A percentile compares a stretch with the other conserved stretches of the same genome.
These are phyloP conservation scores for Apodospora peruviana DNA, from an alignment of 495 filamentous ascomycete genomes.

Conservation along the genomic window DNA sequence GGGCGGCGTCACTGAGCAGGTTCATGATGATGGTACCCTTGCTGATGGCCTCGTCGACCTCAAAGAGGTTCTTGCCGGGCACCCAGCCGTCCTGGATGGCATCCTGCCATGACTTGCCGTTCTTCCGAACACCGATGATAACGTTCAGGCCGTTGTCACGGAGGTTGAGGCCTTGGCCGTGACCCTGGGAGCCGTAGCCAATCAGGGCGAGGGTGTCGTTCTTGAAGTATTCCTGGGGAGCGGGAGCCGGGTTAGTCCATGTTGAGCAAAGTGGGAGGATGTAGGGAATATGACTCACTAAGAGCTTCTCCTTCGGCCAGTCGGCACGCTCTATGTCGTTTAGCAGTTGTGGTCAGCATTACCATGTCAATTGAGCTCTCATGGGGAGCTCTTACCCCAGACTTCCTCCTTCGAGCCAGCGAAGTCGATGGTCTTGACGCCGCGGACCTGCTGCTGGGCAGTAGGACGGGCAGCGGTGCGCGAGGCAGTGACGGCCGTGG, in stretches of 20 bases:
- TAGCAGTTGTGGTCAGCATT: not conserved
- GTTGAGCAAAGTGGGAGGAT: not conserved
- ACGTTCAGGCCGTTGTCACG: slow-evolving; percentile 99
- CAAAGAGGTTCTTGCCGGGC: slow-evolving; percentile 96
- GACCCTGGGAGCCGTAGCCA: slow-evolving; percentile 96
- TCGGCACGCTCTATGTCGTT: slow-evolving; percentile 75
- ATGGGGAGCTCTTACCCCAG: slow-evolving; percentile 56
- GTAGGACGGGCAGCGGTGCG: slow-evolving; percentile 42
- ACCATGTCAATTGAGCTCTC: not conserved
- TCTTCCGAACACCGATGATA: slow-evolving; percentile 96
- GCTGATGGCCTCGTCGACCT: slow-evolving; percentile 89
- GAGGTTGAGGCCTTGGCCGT: slow-evolving; percentile 98
- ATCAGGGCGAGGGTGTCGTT: slow-evolving; percentile 98
- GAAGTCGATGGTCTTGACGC: slow-evolving; percentile 89
- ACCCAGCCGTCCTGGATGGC: slow-evolving; percentile 96
- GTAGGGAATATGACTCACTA: slow-evolving; percentile 51
- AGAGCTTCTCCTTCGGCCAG: slow-evolving; percentile 96
- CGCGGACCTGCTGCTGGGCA: slow-evolving; percentile 64
- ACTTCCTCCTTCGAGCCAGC: slow-evolving; percentile 88
- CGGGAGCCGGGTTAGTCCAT: not conserved
- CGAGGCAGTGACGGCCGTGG: slow-evolving; percentile 47
- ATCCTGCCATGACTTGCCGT: slow-evolving; percentile 97
- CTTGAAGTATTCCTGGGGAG: slow-evolving; percentile 94
- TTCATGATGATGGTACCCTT: slow-evolving; percentile 98
- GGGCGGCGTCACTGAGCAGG: slow-evolving; percentile 92